These are phyloP conservation scores for Populus hybrid DNA, from an alignment of 441 rosid genomes.

Conservation along the genomic window DNA sequence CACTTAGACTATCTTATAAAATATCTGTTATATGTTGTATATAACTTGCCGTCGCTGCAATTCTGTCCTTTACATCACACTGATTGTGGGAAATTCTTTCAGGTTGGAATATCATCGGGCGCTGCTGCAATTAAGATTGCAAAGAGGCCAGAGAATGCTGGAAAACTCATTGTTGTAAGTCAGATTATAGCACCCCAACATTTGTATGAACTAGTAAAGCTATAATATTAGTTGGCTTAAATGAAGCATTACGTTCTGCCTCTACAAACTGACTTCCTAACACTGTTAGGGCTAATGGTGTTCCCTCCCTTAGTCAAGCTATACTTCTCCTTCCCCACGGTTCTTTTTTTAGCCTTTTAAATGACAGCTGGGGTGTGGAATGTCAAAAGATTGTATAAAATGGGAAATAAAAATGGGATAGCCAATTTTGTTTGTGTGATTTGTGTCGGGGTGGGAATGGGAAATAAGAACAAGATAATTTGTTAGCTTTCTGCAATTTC, in stretches of 20 bases:
- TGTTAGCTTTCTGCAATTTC: too few species aligned
- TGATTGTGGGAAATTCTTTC: conserved; percentile 12
- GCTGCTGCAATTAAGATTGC: conserved; percentile 84
- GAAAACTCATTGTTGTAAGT: conserved; percentile 23
- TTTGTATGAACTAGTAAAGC: conserved; percentile 9
- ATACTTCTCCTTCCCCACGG: not conserved
- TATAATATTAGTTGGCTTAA: not conserved
- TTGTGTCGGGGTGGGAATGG: too few species aligned
- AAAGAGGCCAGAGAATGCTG: conserved; percentile 71
- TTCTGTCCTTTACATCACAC: not conserved
- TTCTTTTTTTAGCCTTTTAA: not conserved
- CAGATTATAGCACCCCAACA: not conserved
- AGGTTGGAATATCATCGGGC: conserved; percentile 95
- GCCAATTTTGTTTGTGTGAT: too few species aligned
- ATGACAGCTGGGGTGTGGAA: not conserved
- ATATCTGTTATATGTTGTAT: not conserved
- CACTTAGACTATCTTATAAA: not conserved
- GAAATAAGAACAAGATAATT: too few species aligned
- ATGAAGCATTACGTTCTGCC: not conserved
- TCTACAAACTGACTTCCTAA: not conserved
- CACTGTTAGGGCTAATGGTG: not conserved
- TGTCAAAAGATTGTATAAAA: not conserved
- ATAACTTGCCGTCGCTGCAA: not conserved
- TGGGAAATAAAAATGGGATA: too few species aligned
- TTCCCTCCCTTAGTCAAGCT: not conserved